Percentiles rank a stretch among this genome's conserved stretches.
These are phyloP conservation scores for Termitomyces sp. DNA, from an alignment of 768 basidiomycete species.

Conservation along the genomic window DNA sequence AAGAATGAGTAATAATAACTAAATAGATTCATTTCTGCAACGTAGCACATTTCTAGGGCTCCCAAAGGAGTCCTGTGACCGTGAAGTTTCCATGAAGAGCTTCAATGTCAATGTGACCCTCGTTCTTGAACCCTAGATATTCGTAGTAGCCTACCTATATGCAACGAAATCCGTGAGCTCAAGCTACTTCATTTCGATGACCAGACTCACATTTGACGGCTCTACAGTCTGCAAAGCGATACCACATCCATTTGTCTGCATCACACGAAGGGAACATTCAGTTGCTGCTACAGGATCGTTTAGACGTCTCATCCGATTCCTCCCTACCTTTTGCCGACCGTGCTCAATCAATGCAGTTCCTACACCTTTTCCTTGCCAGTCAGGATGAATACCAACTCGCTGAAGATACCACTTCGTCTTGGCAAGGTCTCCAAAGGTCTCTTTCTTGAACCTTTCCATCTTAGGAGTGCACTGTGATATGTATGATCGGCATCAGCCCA, in stretches of 20 bases:
- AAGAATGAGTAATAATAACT: no score
- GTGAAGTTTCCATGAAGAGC: constrained; percentile 12
- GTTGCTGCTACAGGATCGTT: background rate
- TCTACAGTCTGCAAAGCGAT: constrained; percentile 9
- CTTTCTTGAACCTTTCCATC: constrained; percentile 10
- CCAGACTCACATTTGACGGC: constrained; percentile 6
- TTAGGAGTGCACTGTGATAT: background rate
- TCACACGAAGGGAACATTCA: background rate
- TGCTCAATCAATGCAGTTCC: constrained; percentile 14
- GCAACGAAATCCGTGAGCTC: background rate
- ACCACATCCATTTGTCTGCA: constrained; percentile 3
- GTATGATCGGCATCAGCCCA: background rate
- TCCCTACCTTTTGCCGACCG: constrained; percentile 5
- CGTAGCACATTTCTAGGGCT: background rate
- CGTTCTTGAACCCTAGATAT: constrained; percentile 10
- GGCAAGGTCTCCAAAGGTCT: constrained; percentile 3
- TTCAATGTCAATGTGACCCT: constrained; percentile 5
- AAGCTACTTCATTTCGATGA: background rate
- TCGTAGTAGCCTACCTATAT: constrained; percentile 11
- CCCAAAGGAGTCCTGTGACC: constrained; percentile 8
- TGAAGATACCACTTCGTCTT: constrained; percentile 15
- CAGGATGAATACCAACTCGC: constrained; percentile 7
- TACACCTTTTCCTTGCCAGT: constrained; percentile 14
- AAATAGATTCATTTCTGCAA: no score
- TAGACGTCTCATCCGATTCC: background rate